A percentile compares a stretch with the other conserved stretches of the same genome.
These are phyloP conservation scores for Wickerhamiella australiensis DNA, from an alignment of 805 yeast species.

Conservation along the genomic window DNA sequence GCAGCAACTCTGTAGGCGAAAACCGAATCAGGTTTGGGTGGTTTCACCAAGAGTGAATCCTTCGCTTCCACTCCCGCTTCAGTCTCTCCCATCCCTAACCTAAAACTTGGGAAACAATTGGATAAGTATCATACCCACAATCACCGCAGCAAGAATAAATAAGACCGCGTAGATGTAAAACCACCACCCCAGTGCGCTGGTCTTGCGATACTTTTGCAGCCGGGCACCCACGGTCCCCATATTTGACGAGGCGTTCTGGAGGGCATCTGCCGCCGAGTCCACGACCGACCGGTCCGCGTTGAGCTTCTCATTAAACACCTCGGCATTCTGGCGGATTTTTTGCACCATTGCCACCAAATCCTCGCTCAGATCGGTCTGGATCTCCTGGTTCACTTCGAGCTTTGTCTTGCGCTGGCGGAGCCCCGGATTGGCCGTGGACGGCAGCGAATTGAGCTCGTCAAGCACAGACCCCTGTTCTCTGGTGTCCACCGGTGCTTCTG, in stretches of 20 bases:
- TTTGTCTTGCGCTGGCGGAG: constrained; percentile 15
- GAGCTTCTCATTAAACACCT: constrained; percentile 33
- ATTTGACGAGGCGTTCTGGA: constrained; percentile 26
- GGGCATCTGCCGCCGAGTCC: constrained; percentile 26
- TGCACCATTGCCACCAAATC: constrained; percentile 41
- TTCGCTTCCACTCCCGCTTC: no score
- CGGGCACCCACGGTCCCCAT: constrained; percentile 29
- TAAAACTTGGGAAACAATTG: constrained; percentile 31
- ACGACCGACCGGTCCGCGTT: constrained; percentile 29
- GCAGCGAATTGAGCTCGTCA: constrained; percentile 12
- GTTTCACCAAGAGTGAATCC: no score
- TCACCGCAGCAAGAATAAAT: constrained; percentile 27
- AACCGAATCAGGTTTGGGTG: no score
- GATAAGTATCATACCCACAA: constrained; percentile 28
- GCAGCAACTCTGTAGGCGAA: no score
- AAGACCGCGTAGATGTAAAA: constrained; percentile 30
- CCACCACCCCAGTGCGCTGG: constrained; percentile 32
- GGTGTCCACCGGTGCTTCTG: not conserved
- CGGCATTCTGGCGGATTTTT: constrained; percentile 38
- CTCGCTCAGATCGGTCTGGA: constrained; percentile 38
- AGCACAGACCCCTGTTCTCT: constrained; percentile 1
- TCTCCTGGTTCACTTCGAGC: constrained; percentile 22
- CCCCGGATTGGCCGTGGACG: not conserved
- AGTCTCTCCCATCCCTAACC: no score
- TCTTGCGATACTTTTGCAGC: constrained; percentile 26